phyloP scores from a whole-genome alignment of 176 grass and related monocot species.

The Bonia amplexicaulis region DNA sequence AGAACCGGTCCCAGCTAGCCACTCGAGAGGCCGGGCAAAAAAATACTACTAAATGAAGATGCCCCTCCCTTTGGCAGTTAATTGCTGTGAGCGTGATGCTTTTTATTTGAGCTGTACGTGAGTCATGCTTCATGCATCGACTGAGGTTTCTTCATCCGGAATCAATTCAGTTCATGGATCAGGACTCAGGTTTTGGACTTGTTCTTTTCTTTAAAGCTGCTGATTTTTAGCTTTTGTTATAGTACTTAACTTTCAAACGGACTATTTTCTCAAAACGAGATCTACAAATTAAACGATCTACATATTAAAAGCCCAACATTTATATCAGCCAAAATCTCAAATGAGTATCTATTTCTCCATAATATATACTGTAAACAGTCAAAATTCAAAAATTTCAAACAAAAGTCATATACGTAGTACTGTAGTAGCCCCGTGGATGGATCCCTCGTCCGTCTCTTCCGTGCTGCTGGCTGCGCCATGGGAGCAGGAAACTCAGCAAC shows the following conservation, averaged over 20 bases:
- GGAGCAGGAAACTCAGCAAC: neutral
- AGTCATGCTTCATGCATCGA: neutral
- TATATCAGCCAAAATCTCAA: too few species aligned
- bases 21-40: neutral
- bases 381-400: too few species aligned
- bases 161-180: neutral
- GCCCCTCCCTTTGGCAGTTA: neutral
- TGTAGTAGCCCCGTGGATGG: neutral
- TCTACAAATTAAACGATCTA: too few species aligned
- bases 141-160: neutral
- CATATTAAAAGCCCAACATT: too few species aligned
- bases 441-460: neutral
- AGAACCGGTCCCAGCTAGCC: neutral
- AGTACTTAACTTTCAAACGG: too few species aligned
- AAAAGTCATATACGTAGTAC: neutral
- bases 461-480: neutral
- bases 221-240: too few species aligned
- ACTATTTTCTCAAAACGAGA: too few species aligned
- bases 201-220: too few species aligned
- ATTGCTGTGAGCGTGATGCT: neutral
- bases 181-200: neutral
- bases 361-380: too few species aligned
- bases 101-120: neutral
- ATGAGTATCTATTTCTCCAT: too few species aligned
- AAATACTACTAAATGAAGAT: neutral